Base-by-base conservation (phyloP, 352 stramenopile species). In the Pythium monospermum region DNA sequence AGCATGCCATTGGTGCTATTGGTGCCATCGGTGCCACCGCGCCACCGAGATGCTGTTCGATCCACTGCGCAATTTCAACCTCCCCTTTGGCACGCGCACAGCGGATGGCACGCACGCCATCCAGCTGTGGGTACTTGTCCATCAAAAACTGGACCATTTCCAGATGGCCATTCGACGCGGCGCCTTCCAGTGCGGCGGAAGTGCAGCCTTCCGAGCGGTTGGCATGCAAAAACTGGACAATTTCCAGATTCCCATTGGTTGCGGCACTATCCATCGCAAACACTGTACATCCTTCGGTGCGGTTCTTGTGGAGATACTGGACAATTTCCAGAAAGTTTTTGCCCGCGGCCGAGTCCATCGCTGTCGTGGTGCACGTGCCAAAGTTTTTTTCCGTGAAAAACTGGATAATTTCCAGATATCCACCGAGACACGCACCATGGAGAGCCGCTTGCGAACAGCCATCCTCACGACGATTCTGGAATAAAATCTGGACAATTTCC, bases 111-210 rank as follows among this genome's bases (percentile, higher is more conserved):
- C 30, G 30, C 30, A 13, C 13, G 30, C 13, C 13, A 35, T 13
- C 30, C 30, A 35, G 13, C 19, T 73, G 55, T 1, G 50, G 31
- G 32, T 69, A 72, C 28, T 70, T 48, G 15, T 60, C 47, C n/a
- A 52, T 28, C 16, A 84, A 57, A 59, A 70, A 81, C 46, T 57
- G 39, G n/a, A 73, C 54, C 23, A 76, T 53, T 0, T 66, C 57
- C 4, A 63, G 47, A 23, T 77, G 69, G 4, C 73, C 68, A 27
- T 60, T 71, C 12, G 57, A 43, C 2, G 75, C 63, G 0, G 58
- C 59, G 23, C 52, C 35, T 31, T 67, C 63, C 12, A 68, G 33
- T 2, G 58, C 63, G 6, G 42, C 43, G 1, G 40, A 16, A 18
- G 53, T 49, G 37, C 53, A 60, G 30, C 53, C 53, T 49, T 60